Percentiles rank a stretch among this genome's conserved stretches.
Evolutionary conservation across 768 basidiomycete genomes (phyloP).

Genomic region (Psilocybe sp.): DNA sequence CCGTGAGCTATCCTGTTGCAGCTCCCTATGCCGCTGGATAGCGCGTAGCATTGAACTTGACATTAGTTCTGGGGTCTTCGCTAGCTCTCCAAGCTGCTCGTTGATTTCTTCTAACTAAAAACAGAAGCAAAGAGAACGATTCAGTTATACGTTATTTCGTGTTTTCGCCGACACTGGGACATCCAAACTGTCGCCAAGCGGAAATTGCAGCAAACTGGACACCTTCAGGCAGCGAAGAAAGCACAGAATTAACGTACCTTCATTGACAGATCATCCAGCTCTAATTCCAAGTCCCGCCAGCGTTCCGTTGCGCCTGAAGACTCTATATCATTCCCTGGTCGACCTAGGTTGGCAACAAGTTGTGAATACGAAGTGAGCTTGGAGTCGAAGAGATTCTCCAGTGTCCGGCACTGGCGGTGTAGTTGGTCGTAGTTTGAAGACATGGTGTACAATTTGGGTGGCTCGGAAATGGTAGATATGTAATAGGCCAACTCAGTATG

Average conservation of each 20-base stretch:
- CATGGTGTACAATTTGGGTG: conserved; percentile 37
- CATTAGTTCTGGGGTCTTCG: conserved; percentile 66
- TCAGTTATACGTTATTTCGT: too few relatives aligned
- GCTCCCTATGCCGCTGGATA: conserved; percentile 87
- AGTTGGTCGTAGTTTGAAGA: conserved; percentile 77
- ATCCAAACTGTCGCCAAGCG: conserved; percentile 8
- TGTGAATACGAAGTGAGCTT: conserved; percentile 91
- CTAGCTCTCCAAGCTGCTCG: conserved; percentile 68
- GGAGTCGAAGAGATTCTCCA: conserved; percentile 89
- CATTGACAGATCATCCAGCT: conserved; percentile 80
- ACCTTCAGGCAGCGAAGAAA: not conserved
- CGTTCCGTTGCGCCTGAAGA: conserved; percentile 67
- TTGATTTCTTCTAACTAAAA: conserved; percentile 81
- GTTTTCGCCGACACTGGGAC: too few relatives aligned
- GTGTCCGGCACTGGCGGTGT: conserved; percentile 87
- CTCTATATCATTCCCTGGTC: conserved; percentile 59
- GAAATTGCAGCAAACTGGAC: conserved; percentile 3
- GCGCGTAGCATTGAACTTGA: conserved; percentile 86
- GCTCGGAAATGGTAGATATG: not conserved
- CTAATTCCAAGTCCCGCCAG: conserved; percentile 81
- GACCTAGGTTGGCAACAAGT: conserved; percentile 66
- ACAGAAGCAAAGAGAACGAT: too few relatives aligned
- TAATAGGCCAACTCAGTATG: too few relatives aligned
- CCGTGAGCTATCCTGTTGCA: conserved; percentile 81
- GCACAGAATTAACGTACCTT: conserved; percentile 53